A percentile compares a stretch with the other conserved stretches of the same genome.
These are phyloP conservation scores for Pichia cephalocereana DNA, from an alignment of 805 yeast genomes.

Conservation along the genomic window DNA sequence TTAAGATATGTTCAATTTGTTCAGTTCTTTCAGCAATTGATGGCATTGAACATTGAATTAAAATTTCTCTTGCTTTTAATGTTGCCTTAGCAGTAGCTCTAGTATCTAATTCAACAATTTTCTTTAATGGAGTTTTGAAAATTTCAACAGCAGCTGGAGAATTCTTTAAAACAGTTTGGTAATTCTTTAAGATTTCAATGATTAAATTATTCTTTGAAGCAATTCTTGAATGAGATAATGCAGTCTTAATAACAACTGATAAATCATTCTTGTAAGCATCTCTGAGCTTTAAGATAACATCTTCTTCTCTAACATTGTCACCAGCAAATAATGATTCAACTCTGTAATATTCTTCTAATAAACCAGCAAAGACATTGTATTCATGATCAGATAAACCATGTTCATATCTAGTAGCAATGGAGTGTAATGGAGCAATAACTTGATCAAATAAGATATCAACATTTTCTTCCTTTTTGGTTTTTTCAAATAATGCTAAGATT, in stretches of 20 bases:
- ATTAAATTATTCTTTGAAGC: conserved; percentile 88
- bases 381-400: conserved; percentile 82
- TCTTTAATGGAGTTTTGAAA: conserved; percentile 64
- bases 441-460: conserved; percentile 42
- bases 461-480: conserved; percentile 39
- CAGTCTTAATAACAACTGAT: conserved; percentile 58
- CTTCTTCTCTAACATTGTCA: conserved; percentile 72
- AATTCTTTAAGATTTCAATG: conserved; percentile 73
- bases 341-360: conserved; percentile 63
- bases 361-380: conserved; percentile 57
- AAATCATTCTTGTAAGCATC: conserved; percentile 78
- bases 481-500: conserved; percentile 61
- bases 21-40: conserved; percentile 93
- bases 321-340: conserved; percentile 77
- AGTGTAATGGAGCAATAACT: conserved; percentile 64
- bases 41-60: conserved; percentile 95
- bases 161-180: conserved; percentile 70
- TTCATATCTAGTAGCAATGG: conserved; percentile 59
- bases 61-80: conserved; percentile 88
- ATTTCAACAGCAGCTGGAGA: conserved; percentile 57
- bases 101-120: conserved; percentile 79
- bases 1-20: conserved; percentile 92
- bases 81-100: conserved; percentile 91
- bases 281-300: conserved; percentile 76
- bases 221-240: conserved; percentile 86